phyloP scores from a whole-genome alignment of 2,329 filamentous ascomycete genomes.

The Beauveria rudraprayagi region DNA sequence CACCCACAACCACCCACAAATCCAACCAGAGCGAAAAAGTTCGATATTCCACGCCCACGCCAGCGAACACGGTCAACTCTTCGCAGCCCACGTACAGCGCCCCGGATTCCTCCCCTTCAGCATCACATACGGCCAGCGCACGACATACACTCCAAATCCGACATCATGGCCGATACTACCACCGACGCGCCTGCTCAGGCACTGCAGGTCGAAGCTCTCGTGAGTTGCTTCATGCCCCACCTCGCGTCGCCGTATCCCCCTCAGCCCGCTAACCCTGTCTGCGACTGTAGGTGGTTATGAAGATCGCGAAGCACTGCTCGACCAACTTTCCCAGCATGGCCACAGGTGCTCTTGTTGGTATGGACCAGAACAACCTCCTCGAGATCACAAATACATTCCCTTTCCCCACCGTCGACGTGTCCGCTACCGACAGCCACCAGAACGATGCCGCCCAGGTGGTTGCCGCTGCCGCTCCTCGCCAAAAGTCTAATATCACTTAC shows the following conservation, averaged over 20 bases:
- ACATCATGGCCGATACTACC: slow-evolving; percentile 48
- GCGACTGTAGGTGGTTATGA: slow-evolving; percentile 71
- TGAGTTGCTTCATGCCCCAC: slow-evolving; percentile 43
- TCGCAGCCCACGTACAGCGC: slow-evolving; percentile 19
- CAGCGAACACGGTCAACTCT: slow-evolving; percentile 16
- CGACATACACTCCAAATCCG: slow-evolving; percentile 20
- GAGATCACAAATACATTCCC: slow-evolving; percentile 94
- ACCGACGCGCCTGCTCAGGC: slow-evolving; percentile 71
- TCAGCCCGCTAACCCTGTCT: slow-evolving; percentile 13
- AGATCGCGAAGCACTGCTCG: slow-evolving; percentile 94
- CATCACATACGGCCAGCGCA: slow-evolving; percentile 18
- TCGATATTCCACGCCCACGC: slow-evolving; percentile 29
- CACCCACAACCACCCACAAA: slow-evolving; percentile 39
- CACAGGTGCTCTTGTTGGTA: slow-evolving; percentile 85
- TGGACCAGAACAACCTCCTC: slow-evolving; percentile 75
- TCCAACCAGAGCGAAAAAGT: slow-evolving; percentile 29
- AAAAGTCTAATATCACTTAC: slow-evolving; percentile 82
- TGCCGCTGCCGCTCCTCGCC: slow-evolving; percentile 80
- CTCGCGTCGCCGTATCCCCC: slow-evolving; percentile 19
- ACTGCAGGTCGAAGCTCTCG: slow-evolving; percentile 91
- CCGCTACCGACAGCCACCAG: slow-evolving; percentile 63
- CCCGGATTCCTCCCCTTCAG: slow-evolving; percentile 17
- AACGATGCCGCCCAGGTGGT: slow-evolving; percentile 60
- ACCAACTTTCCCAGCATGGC: slow-evolving; percentile 80
- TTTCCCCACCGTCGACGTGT: slow-evolving; percentile 75